phyloP scores from a whole-genome alignment of 768 basidiomycete genomes.

The Boletus tomentosulus region DNA sequence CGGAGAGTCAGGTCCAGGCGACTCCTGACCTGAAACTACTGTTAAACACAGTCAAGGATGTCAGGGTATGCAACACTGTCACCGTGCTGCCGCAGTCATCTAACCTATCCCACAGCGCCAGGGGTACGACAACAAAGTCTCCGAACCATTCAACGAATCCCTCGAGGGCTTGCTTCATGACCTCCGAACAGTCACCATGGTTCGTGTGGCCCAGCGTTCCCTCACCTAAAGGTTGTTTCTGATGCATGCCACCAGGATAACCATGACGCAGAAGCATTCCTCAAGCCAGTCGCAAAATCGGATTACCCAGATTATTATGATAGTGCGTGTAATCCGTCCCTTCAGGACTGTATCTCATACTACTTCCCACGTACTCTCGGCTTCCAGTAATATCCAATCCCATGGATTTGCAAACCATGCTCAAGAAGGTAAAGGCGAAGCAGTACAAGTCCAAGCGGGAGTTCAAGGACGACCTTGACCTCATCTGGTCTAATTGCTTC shows the following conservation, averaged over 20 bases:
- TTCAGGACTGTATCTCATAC: conserved; percentile 3
- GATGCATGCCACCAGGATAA: conserved; percentile 53
- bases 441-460: conserved; percentile 91
- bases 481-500: conserved; percentile 96
- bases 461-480: conserved; percentile 89
- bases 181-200: conserved; percentile 72
- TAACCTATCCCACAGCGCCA: conserved; percentile 37
- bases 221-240: conserved; percentile 25
- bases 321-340: conserved; percentile 44
- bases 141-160: conserved; percentile 91
- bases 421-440: conserved; percentile 89
- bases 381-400: conserved; percentile 81
- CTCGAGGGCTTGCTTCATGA: conserved; percentile 86
- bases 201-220: conserved; percentile 30
- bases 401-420: conserved; percentile 94
- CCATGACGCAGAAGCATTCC: conserved; percentile 89
- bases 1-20: conserved; percentile 67
- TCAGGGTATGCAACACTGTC: conserved; percentile 59
- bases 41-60: conserved; percentile 81
- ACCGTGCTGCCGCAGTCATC: conserved; percentile 4
- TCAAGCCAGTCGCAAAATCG: conserved; percentile 85
- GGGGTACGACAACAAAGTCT: conserved; percentile 60
- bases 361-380: background rate
- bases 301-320: conserved; percentile 95
- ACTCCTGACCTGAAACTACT: conserved; percentile 74